phyloP scores from a whole-genome alignment of 2,329 filamentous ascomycete genomes.

The Acrocalymma vagum region DNA sequence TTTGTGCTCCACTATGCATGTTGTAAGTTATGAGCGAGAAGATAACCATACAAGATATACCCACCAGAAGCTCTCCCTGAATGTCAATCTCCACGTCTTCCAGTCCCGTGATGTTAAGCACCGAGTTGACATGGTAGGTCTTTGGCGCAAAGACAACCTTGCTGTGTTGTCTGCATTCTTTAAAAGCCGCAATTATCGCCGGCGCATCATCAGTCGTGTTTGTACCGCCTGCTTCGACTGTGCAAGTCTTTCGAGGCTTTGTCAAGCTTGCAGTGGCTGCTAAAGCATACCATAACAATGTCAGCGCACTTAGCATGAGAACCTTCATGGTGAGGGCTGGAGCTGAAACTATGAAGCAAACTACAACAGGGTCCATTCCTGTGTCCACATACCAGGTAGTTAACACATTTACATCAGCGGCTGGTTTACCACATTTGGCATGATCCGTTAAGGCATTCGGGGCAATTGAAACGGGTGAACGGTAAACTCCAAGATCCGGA shows the following conservation, averaged over 20 bases:
- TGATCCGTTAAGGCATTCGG: background rate
- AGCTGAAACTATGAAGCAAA: too few relatives aligned
- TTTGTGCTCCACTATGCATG: slow-evolving; percentile 28
- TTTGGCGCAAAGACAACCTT: slow-evolving; percentile 29
- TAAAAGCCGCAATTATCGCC: slow-evolving; percentile 35
- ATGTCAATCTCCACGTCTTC: slow-evolving; percentile 36
- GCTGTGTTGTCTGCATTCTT: slow-evolving; percentile 26
- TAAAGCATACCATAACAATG: slow-evolving; percentile 4
- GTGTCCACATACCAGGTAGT: too few relatives aligned
- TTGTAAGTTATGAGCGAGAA: background rate
- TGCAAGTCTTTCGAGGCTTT: slow-evolving; percentile 20
- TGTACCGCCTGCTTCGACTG: slow-evolving; percentile 22
- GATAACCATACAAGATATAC: background rate
- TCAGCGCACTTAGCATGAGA: too few relatives aligned
- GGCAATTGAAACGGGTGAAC: too few relatives aligned
- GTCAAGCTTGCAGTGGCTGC: slow-evolving; percentile 1
- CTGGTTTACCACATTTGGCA: background rate
- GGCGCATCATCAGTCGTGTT: slow-evolving; percentile 33
- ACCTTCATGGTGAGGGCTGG: too few relatives aligned
- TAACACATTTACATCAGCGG: slow-evolving; percentile 6
- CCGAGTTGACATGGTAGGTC: slow-evolving; percentile 32
- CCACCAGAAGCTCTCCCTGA: slow-evolving; percentile 29
- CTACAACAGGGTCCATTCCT: too few relatives aligned
- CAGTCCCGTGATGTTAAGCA: slow-evolving; percentile 31
- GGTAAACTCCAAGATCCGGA: background rate